Evolutionary conservation across 768 basidiomycete species (phyloP), one percentile per base, ranked within the genome.

Genomic region (Kwoniella shandongensis): DNA sequence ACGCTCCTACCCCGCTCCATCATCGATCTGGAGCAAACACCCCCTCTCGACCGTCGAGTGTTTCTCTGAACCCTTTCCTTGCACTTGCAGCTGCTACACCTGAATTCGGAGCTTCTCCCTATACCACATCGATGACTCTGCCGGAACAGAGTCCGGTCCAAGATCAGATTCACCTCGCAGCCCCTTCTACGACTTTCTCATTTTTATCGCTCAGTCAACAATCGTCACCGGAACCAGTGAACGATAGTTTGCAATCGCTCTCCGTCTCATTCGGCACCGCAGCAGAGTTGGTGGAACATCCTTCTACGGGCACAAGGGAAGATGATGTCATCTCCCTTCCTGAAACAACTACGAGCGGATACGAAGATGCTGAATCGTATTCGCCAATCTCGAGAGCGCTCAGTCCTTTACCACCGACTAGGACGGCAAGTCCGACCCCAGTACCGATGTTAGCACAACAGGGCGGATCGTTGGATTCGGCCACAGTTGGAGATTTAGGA

Each of bases 331-430:
- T 64, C 32, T 54, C 51, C 2, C 36, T 56, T 5, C 57, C 53
- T 8, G 51, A 60, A 4, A 57, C 49, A 15, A 47, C 53, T 40
- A 53, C 48, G 26, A 64, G 59, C 22, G 51, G 51, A 7, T 71
- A 66, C 44, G 59, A 63, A 50, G 69, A 71, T 52, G 69, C 66
- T 4, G 69, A 71, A 57, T 38, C 59, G 4, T 71, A 71, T 40
- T 65, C 65, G 7, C 66, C 69, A n/a, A 40, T 63, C 7, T 51
- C 48, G 4, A 22, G 54, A 20, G 35, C 50, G 10, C 23, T 57
- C 1, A 59, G 48, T 26, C 47, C 22, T 36, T 10, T 17, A 17
- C 40, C 45, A n/a, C 52, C 48, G 8, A 17, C 32, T 8, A 17
- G 12, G 17, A 18, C 17, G n/a, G 3, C n/a, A 2, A 32, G 1